These are phyloP conservation scores for Abelmoschus esculentus DNA, from an alignment of 345 rosid species.

Conservation along the genomic window DNA sequence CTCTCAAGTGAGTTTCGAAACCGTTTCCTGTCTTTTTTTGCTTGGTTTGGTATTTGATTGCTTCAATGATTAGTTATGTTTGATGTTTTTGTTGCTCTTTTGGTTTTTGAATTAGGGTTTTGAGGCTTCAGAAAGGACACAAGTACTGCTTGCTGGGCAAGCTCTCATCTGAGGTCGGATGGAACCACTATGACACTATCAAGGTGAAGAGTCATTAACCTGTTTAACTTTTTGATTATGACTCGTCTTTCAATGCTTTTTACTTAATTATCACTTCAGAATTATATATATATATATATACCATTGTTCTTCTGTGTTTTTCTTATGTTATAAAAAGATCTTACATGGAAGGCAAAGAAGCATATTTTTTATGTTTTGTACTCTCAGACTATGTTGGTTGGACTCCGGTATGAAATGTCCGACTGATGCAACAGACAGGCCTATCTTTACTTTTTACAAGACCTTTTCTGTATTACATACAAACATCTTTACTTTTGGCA, in stretches of 20 bases:
- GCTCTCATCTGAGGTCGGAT: constrained; percentile 1
- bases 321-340: neutral
- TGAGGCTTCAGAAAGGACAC: constrained; percentile 4
- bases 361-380: neutral
- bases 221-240: neutral
- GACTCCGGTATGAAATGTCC: neutral
- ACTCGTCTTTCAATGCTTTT: neutral
- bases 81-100: neutral
- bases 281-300: neutral
- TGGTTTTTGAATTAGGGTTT: neutral
- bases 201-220: neutral
- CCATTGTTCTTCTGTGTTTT: neutral
- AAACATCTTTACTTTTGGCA: neutral
- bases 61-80: neutral
- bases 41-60: neutral
- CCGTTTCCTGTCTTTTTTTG: neutral
- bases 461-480: neutral
- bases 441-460: neutral
- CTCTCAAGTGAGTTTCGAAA: neutral
- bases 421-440: neutral
- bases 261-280: neutral
- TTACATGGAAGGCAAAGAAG: too few species aligned
- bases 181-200: constrained; percentile 4
- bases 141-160: constrained; percentile 1
- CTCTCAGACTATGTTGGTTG: neutral